Evolutionary conservation across 345 rosid species (phyloP).

Genomic region (Eucalyptus camaldulensis): DNA sequence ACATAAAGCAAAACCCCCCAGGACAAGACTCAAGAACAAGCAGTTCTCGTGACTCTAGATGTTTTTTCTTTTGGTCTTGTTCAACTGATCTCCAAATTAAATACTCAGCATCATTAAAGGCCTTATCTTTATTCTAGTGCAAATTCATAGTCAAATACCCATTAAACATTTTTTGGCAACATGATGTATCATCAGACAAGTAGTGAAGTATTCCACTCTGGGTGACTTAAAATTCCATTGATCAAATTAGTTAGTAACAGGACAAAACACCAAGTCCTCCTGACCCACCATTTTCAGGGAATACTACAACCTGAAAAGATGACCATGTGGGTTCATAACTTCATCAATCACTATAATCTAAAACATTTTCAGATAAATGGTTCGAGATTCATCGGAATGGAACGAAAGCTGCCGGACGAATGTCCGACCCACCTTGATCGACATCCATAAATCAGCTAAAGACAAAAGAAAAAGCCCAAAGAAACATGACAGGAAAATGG

Average conservation of each 20-base stretch:
- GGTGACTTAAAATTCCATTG: not conserved
- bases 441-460: not conserved
- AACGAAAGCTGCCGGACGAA: not conserved
- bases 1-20: not conserved
- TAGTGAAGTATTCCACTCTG: not conserved
- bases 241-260: not conserved
- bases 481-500: not conserved
- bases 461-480: not conserved
- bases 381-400: not conserved
- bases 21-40: not conserved
- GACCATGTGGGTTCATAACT: not conserved
- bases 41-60: not conserved
- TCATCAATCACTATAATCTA: not conserved
- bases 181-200: not conserved
- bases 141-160: not conserved
- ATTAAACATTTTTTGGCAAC: not conserved
- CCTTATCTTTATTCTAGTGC: not conserved
- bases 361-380: not conserved
- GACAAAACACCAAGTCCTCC: not conserved
- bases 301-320: not conserved
- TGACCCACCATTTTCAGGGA: not conserved
- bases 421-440: not conserved
- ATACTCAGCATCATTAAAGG: not conserved
- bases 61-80: not conserved
- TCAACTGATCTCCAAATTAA: not conserved